Evolutionary conservation across 2,329 filamentous ascomycete genomes (phyloP), one percentile per base, ranked within the genome.

Genomic region (Aspergillus jensenii): DNA sequence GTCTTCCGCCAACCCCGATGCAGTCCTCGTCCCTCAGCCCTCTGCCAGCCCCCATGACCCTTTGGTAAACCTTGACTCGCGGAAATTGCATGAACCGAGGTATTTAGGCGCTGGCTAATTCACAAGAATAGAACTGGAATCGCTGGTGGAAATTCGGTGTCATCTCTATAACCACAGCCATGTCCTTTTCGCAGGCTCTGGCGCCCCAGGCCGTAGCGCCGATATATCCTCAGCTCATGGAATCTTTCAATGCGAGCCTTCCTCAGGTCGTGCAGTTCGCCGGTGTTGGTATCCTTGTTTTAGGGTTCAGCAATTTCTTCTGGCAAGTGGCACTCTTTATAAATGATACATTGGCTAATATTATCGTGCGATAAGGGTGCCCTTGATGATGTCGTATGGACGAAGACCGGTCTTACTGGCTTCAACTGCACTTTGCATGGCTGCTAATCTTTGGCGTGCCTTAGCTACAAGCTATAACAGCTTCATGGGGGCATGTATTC

Each of bases 401-500:
- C 75, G 83, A 50, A 77, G 83, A 40, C 81, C 82, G 0, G 83
- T 84, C 1, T 76, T 78, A 55, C 79, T 86, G 43, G 65, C 78
- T 47, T 84, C 81, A 3, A 79, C 79, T n/a, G 62, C 84, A 40
- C 75, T 85, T 58, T 83, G 81, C 63, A 72, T 85, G 23, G 79
- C 73, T 3, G 80, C 79, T n/a, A 79, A 77, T 23, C 82, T 86
- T 59, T 86, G 83, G 84, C 79, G 84, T 60, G 86, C 85, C 0
- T 74, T 74, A 52, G 84, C 86, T 6, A 81, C 75, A 15, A 79
- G 78, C 0, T 88, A 89, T 65, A 74, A 76, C 51, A 84, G 81
- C 48, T 88, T 88, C 67, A 87, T 89, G 84, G 86, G 84, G 5
- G 85, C 81, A 51, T 86, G 77, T 55, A 76, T 85, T 15, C 74